Base-by-base conservation (phyloP, 257 asterid species). In the Lavandula angustifolia region DNA sequence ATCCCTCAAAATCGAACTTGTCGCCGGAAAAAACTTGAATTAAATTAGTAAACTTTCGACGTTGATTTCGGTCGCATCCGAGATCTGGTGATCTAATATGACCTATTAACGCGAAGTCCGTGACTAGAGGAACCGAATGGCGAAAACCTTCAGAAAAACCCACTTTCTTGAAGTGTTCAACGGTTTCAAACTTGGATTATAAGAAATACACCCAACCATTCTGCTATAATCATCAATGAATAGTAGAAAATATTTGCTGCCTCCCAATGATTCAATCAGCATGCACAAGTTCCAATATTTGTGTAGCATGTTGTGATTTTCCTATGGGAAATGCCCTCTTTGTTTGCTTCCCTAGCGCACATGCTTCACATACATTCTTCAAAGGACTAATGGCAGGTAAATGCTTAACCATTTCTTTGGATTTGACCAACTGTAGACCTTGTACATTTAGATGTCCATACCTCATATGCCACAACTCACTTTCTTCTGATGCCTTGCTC, bases 151-250 rank as follows among this genome's bases (percentile, higher is more conserved):
- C n/a, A n/a, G n/a, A n/a, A n/a, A n/a, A n/a, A n/a, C n/a, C n/a
- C n/a, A n/a, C n/a, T n/a, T 40, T 38, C 4, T 4, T 49, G 5
- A 70, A 70, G 5, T 11, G 22, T 3, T 50, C 59, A 50, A 70
- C 59, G 1, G 52, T 6, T 14, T 64, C 44, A 1, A 41, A 75
- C 48, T 4, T 8, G 4, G 7, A 12, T 0, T 49, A 46, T 17
- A 44, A 44, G 51, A 44, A 44, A 12, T 44, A 44, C 5, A 44
- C 69, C 73, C 46, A 78, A 14, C 44, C n/a, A n/a, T n/a, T n/a
- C n/a, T n/a, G n/a, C n/a, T n/a, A n/a, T n/a, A n/a, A n/a, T 52
- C 55, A 59, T 68, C 60, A 11, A 31, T 60, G 14, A 72, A 51
- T 1, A 34, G 4, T 2, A 70, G 14, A 31, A 58, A 50, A 40